These are phyloP conservation scores for Tulasnella sp. DNA, from an alignment of 768 basidiomycete genomes.

Conservation along the genomic window DNA sequence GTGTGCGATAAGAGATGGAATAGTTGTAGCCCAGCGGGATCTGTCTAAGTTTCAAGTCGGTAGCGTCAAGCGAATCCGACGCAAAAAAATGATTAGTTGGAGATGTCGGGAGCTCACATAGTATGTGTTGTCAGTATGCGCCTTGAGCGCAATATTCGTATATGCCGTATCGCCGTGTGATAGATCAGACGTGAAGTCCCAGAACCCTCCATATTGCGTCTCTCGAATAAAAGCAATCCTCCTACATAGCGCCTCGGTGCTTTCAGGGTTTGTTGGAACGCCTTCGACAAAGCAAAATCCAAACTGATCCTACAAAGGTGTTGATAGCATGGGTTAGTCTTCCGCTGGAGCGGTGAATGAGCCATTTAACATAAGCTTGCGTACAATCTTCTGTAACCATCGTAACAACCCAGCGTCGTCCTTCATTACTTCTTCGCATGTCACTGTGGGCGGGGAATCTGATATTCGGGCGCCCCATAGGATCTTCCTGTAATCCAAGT, in stretches of 20 bases:
- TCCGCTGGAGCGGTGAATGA: neutral
- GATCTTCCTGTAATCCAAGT: conserved; percentile 50
- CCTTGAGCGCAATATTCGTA: conserved; percentile 74
- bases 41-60: conserved; percentile 44
- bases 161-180: conserved; percentile 92
- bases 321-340: conserved; percentile 1
- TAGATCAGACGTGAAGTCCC: conserved; percentile 92
- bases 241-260: conserved; percentile 65
- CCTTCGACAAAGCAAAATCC: conserved; percentile 83
- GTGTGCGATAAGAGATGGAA: conserved; percentile 87
- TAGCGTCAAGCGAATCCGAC: neutral
- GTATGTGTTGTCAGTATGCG: conserved; percentile 72
- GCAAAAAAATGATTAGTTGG: neutral
- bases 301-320: conserved; percentile 53
- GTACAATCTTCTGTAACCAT: conserved; percentile 72
- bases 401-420: conserved; percentile 60
- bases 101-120: conserved; percentile 40
- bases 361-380: conserved; percentile 24
- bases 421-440: conserved; percentile 64
- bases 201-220: conserved; percentile 88
- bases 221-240: conserved; percentile 84
- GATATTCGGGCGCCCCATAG: conserved; percentile 75
- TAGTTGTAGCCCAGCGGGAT: conserved; percentile 90
- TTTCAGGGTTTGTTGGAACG: conserved; percentile 70
- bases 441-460: conserved; percentile 60